A percentile compares a stretch with the other conserved stretches of the same genome.
These are phyloP conservation scores for Cercospora zeina DNA, from an alignment of 2,329 filamentous ascomycete species.

Conservation along the genomic window DNA sequence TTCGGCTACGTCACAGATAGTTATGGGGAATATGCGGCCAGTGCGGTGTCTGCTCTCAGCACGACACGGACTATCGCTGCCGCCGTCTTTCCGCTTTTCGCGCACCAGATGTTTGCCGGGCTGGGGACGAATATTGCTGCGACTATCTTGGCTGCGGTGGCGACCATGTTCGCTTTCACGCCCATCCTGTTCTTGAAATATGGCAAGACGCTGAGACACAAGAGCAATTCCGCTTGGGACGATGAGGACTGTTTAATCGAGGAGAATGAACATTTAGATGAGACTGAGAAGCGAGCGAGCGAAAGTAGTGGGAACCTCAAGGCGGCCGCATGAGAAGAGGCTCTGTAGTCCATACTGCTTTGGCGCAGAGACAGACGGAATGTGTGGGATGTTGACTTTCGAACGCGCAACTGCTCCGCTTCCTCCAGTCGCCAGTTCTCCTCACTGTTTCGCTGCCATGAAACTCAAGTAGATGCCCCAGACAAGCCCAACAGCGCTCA, in stretches of 20 bases:
- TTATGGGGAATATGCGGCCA: constrained; percentile 60
- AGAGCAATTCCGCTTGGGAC: constrained; percentile 23
- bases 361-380: background rate
- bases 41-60: constrained; percentile 58
- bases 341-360: too few species aligned
- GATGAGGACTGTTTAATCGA: constrained; percentile 24
- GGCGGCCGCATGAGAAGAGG: background rate
- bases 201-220: constrained; percentile 19
- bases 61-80: constrained; percentile 57
- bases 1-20: constrained; percentile 64
- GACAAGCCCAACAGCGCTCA: constrained; percentile 4
- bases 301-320: background rate
- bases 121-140: constrained; percentile 45
- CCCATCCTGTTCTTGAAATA: constrained; percentile 30
- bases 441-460: constrained; percentile 6
- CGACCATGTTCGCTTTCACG: constrained; percentile 41
- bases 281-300: background rate
- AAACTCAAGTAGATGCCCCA: constrained; percentile 13
- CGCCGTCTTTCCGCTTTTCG: constrained; percentile 58
- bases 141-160: constrained; percentile 41
- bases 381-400: background rate
- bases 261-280: constrained; percentile 26
- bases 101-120: constrained; percentile 57
- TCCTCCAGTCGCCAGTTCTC: background rate
- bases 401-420: background rate